Conservation (phyloP, 106 monocot species). For the Amphibolis antarctica region DNA sequence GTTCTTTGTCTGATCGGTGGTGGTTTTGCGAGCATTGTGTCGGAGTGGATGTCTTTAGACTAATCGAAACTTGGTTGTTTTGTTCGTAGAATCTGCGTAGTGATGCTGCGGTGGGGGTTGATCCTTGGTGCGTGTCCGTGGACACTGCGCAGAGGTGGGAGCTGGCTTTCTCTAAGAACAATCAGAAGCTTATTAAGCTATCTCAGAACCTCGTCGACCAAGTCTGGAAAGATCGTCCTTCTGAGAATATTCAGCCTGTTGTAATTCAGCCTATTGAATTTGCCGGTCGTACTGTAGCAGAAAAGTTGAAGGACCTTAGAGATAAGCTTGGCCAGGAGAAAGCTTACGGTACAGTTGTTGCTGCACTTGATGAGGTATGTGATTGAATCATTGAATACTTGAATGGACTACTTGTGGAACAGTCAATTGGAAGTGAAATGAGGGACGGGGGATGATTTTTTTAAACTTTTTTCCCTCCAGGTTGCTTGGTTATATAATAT, state of each 20-base stretch:
- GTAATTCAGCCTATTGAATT: constrained; percentile 63
- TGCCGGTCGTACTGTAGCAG: constrained; percentile 61
- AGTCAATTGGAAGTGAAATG: background rate
- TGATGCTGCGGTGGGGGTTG: constrained; percentile 64
- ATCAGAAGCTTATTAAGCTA: constrained; percentile 64
- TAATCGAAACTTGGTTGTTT: background rate
- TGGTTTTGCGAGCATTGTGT: background rate
- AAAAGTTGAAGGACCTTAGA: constrained; percentile 69
- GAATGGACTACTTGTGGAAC: background rate
- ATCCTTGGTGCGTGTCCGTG: constrained; percentile 95
- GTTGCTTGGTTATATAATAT: constrained; percentile 96
- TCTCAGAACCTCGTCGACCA: constrained; percentile 71
- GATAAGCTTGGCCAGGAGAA: constrained; percentile 56
- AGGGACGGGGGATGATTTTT: background rate
- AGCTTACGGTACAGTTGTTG: constrained; percentile 50
- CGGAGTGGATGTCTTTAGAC: too few relatives aligned
- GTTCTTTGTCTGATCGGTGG: background rate
- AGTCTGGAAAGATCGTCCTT: constrained; percentile 80
- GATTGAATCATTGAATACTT: background rate
- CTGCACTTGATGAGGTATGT: constrained; percentile 89
- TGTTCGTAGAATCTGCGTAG: constrained; percentile 54
- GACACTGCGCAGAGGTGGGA: constrained; percentile 79
- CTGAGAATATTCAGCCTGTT: constrained; percentile 40
- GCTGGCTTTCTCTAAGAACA: constrained; percentile 53
- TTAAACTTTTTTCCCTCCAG: constrained; percentile 13